These are phyloP conservation scores for Marsdenia floribunda DNA, from an alignment of 257 asterid species.

Conservation along the genomic window DNA sequence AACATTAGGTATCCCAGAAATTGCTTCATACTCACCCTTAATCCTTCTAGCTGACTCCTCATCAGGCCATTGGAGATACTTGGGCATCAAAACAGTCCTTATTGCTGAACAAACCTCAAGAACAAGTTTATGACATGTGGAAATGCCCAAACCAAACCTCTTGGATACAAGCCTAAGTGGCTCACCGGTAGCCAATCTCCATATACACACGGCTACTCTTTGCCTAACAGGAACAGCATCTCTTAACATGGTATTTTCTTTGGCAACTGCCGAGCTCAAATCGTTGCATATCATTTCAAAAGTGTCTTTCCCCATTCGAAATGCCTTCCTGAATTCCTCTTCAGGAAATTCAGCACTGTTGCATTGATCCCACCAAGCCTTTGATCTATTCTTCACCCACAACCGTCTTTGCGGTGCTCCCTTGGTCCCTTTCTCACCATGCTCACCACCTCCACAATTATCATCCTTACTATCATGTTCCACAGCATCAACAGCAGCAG, in stretches of 20 bases:
- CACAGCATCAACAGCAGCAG: constrained; percentile 15
- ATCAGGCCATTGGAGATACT: constrained; percentile 80
- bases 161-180: constrained; percentile 82
- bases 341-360: constrained; percentile 87
- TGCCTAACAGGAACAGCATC: constrained; percentile 94
- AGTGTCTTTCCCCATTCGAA: constrained; percentile 86
- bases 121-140: constrained; percentile 88
- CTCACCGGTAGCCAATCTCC: constrained; percentile 98
- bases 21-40: constrained; percentile 41
- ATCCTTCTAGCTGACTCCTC: constrained; percentile 36
- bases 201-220: constrained; percentile 90
- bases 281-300: constrained; percentile 83
- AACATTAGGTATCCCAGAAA: constrained; percentile 71
- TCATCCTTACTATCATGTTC: neutral
- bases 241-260: constrained; percentile 79
- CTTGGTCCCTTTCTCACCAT: constrained; percentile 15
- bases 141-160: constrained; percentile 85
- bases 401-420: constrained; percentile 59
- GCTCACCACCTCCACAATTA: constrained; percentile 12
- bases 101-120: constrained; percentile 91
- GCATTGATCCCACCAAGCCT: constrained; percentile 97
- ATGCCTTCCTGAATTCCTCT: constrained; percentile 76
- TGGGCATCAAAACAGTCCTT: constrained; percentile 76
- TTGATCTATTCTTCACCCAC: constrained; percentile 88
- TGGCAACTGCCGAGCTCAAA: constrained; percentile 62